Conservation (phyloP, 495 filamentous ascomycete species). For the Xylaria flabelliformis region DNA sequence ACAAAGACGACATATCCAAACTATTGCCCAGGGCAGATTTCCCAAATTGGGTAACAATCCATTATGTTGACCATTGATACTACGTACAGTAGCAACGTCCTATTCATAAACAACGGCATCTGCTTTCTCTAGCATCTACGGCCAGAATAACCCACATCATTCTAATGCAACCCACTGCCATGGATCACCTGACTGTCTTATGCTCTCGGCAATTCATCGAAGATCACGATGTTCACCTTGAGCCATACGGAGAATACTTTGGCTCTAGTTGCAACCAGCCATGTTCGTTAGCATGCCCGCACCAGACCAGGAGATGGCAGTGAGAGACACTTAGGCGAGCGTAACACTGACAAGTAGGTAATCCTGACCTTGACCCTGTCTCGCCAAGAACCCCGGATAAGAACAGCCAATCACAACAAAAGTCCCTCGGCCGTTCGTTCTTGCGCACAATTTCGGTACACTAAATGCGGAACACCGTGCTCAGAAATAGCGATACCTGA, state of each 20-base stretch:
- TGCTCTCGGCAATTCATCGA: conserved; percentile 17
- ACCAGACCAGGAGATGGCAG: neutral
- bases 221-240: conserved; percentile 20
- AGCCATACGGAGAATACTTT: conserved; percentile 19
- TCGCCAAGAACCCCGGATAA: conserved; percentile 15
- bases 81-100: neutral
- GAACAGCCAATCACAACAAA: conserved; percentile 24
- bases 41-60: conserved; percentile 12
- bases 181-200: conserved; percentile 24
- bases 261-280: neutral
- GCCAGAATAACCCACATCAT: conserved; percentile 18
- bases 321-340: neutral
- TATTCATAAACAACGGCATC: neutral
- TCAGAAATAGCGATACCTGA: conserved; percentile 11
- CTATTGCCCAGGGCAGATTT: neutral
- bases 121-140: neutral
- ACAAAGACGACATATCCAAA: conserved; percentile 6
- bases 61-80: conserved; percentile 17
- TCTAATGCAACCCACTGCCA: conserved; percentile 19
- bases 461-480: conserved; percentile 25
- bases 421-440: conserved; percentile 14
- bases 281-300: conserved; percentile 2
- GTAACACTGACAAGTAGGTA: conserved; percentile 12
- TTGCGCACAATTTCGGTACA: conserved; percentile 8
- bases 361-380: neutral